Evolutionary conservation across 1,284 basidiomycete genomes (phyloP), one percentile per base, ranked within the genome.

Genomic region (Malassezia sp.): DNA sequence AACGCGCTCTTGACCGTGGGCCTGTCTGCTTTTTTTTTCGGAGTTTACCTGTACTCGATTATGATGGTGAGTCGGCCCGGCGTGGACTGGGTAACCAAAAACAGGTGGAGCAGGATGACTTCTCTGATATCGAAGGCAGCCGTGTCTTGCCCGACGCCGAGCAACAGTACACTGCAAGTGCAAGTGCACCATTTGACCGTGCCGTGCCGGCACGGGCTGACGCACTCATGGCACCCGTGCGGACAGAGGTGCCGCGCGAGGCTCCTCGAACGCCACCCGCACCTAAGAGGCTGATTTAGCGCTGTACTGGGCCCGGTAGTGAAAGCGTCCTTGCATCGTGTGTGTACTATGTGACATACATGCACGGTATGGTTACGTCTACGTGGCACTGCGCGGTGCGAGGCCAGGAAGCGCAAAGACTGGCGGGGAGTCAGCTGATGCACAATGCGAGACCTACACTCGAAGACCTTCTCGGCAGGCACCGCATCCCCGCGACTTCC

Each of bases 401-500:
- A 67, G 36, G 0, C 61, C 63, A 2, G 64, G 64, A 8, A 65
- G 42, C 1, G 61, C 52, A 44, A 67, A 65, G 49, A 67, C 54
- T 56, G 36, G 9, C 7, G 29, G 17, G 34, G 30, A 35, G 29
- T 38, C n/a, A n/a, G n/a, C n/a, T n/a, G n/a, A n/a, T n/a, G 10
- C 31, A 4, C 23, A 2, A 2, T 22, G 15, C 5, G 4, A 4
- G 0, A 59, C 42, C 36, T 44, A 53, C 47, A 60, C 29, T 82
- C 80, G 56, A 77, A 82, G 15, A 83, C 77, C 39, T 76, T 73
- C 63, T 84, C 82, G 0, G 79, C 74, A 0, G 81, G 80, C 3
- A 79, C 77, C n/a, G 79, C 80, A 75, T 80, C 82, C 0, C 82
- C 81, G 24, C 78, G 71, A 23, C 75, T 62, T 7, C 80, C 80